These are phyloP conservation scores for Rusavskia elegans DNA, from an alignment of 495 filamentous ascomycete genomes.

Conservation along the genomic window DNA sequence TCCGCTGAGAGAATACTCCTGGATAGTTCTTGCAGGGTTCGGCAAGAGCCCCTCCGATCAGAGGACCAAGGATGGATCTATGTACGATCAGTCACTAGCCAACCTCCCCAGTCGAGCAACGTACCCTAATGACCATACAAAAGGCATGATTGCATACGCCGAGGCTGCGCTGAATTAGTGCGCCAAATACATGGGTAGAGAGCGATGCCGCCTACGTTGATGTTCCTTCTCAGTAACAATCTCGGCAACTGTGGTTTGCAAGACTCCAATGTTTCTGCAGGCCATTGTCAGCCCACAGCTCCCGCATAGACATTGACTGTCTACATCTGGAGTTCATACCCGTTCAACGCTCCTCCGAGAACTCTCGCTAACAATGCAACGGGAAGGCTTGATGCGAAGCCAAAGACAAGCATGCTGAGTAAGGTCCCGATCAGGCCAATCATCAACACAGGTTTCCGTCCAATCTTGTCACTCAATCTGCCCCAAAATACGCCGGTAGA, in stretches of 20 bases:
- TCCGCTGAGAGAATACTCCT: conserved; percentile 50
- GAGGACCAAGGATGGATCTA: conserved; percentile 71
- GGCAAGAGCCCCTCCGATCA: conserved; percentile 78
- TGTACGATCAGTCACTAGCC: background rate
- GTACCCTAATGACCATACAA: conserved; percentile 90
- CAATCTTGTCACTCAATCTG: conserved; percentile 76
- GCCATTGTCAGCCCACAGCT: background rate
- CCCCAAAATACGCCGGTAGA: conserved; percentile 85
- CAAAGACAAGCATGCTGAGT: conserved; percentile 85
- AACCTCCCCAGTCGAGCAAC: conserved; percentile 6
- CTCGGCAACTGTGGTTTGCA: conserved; percentile 90
- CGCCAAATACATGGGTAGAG: background rate
- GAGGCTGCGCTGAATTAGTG: conserved; percentile 35
- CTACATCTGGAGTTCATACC: conserved; percentile 32
- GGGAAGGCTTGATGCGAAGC: conserved; percentile 71
- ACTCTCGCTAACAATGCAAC: conserved; percentile 78
- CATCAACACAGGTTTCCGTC: conserved; percentile 82
- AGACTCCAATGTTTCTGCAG: conserved; percentile 68
- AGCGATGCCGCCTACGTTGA: conserved; percentile 43
- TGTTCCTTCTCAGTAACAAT: conserved; percentile 83
- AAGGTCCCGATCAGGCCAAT: conserved; percentile 79
- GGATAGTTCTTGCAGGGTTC: conserved; percentile 74
- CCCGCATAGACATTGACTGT: conserved; percentile 1
- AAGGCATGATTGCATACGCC: conserved; percentile 93
- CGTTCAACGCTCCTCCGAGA: conserved; percentile 82